Base-by-base conservation (phyloP, 2,329 filamentous ascomycete genomes). In the Mycosphaerella sp. region DNA sequence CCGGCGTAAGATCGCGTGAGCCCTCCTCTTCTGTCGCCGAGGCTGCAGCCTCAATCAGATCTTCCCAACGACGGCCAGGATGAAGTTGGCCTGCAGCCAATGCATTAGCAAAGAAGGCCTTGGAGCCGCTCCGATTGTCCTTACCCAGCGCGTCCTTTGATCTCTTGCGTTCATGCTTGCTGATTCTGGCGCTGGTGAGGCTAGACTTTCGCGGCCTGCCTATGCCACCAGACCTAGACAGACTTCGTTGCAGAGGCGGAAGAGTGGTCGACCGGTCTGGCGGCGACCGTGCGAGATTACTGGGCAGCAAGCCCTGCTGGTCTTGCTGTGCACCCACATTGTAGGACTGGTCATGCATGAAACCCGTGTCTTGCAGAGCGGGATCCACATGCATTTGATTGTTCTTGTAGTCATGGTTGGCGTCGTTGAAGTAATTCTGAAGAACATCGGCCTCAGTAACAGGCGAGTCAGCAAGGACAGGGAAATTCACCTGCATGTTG, bases 31-130 rank as follows among this genome's bases (percentile, higher is more conserved):
- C 91, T 2, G 89, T 95, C 29, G 91, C 90, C 58, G 89, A 95
- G 32, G 92, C 90, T 51, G 88, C 92, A 49, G 92, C 92, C 72
- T 96, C 91, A 61, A 97, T 95, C 57, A 97, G 78, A 71, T 97
- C 92, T 72, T 95, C 89, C 93, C 92, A 97, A 65, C 92, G 81
- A 74, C 93, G 95, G 61, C 89, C 90, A 45, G 48, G 48, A 72
- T 87, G 83, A 46, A 80, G 76, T 64, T 79, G 81, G 14, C 80
- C 87, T 56, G 87, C 85, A 17, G 82, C 83, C 53, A 85, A 90
- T 71, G 96, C 92, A 41, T 88, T 88, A 12, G 89, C 95, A 62
- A 87, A 81, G 53, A 89, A 88, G 73, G 95, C 95, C 59, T 88
- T 81, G 64, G 85, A 83, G 54, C 85, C 80, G 66, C 86, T 85